Evolutionary conservation across 23 red algal genomes (phyloP).

Genomic region (Pyropia haitanensis): DNA sequence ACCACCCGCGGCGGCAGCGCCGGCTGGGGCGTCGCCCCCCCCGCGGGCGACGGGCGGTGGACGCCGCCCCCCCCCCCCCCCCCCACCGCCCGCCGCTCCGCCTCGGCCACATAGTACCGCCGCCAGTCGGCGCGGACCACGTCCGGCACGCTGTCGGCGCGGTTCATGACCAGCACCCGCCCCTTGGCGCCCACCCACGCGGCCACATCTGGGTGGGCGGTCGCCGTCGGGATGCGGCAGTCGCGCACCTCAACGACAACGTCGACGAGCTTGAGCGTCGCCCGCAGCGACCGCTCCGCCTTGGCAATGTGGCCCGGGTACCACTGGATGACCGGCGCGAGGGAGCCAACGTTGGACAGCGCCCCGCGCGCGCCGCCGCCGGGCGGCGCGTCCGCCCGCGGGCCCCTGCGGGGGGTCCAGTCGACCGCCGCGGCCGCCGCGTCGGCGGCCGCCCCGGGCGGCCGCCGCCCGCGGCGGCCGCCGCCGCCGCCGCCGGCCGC

Average conservation of each 20-base stretch:
- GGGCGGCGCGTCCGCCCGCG: neutral
- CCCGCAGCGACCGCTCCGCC: conserved; percentile 57
- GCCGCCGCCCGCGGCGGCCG: no score
- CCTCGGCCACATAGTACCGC: conserved; percentile 11
- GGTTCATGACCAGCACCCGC: conserved; percentile 85
- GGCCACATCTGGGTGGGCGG: conserved; percentile 50
- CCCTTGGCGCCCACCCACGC: conserved; percentile 52
- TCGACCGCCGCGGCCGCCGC: no score
- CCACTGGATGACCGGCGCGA: conserved; percentile 65
- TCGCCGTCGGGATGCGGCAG: conserved; percentile 73
- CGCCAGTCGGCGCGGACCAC: conserved; percentile 56
- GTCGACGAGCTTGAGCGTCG: conserved; percentile 81
- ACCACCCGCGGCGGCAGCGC: no score
- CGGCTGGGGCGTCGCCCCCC: no score
- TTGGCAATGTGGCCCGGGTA: conserved; percentile 99
- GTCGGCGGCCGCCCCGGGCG: no score
- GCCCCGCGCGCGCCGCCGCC: conserved; percentile 22
- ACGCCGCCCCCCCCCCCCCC: no score
- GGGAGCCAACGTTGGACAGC: conserved; percentile 38
- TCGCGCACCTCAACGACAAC: conserved; percentile 93
- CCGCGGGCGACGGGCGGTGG: no score
- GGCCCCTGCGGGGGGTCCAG: no score
- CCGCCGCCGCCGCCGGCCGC: no score
- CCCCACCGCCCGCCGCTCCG: conserved; percentile 7
- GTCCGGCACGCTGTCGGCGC: conserved; percentile 68